Evolutionary conservation across 2,329 filamentous ascomycete species (phyloP).

Genomic region (Chalaropsis ovoidea): DNA sequence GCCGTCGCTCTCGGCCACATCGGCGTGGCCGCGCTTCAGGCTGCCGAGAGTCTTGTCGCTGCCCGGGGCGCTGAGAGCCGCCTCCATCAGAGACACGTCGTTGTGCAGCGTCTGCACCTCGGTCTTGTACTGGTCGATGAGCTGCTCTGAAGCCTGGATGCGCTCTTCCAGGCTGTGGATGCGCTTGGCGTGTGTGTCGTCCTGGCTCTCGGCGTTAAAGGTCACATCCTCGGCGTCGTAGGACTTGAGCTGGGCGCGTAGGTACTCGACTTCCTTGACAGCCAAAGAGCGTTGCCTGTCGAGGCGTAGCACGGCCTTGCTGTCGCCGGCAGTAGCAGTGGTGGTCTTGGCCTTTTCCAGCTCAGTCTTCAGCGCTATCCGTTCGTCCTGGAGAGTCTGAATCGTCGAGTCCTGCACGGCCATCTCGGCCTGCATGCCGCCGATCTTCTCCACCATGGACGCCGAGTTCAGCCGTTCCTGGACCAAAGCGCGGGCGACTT

Average conservation of each 20-base stretch:
- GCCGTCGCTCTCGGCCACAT: constrained; percentile 45
- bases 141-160: constrained; percentile 64
- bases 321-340: constrained; percentile 41
- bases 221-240: constrained; percentile 82
- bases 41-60: constrained; percentile 34
- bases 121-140: constrained; percentile 74
- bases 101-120: constrained; percentile 66
- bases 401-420: constrained; percentile 67
- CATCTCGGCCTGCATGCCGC: constrained; percentile 67
- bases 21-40: constrained; percentile 54
- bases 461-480: constrained; percentile 72
- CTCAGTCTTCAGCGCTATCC: constrained; percentile 52
- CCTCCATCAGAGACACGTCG: constrained; percentile 60
- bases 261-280: constrained; percentile 85
- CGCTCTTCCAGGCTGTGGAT: constrained; percentile 46
- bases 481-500: constrained; percentile 72
- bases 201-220: constrained; percentile 55
- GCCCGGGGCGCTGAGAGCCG: constrained; percentile 33
- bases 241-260: constrained; percentile 81
- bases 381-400: constrained; percentile 60
- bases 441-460: constrained; percentile 69
- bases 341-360: constrained; percentile 57
- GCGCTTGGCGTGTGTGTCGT: constrained; percentile 17
- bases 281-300: constrained; percentile 80
- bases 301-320: constrained; percentile 62